These are phyloP conservation scores for Ophiostoma tasmaniense DNA, from an alignment of 2,329 filamentous ascomycete species.

Conservation along the genomic window DNA sequence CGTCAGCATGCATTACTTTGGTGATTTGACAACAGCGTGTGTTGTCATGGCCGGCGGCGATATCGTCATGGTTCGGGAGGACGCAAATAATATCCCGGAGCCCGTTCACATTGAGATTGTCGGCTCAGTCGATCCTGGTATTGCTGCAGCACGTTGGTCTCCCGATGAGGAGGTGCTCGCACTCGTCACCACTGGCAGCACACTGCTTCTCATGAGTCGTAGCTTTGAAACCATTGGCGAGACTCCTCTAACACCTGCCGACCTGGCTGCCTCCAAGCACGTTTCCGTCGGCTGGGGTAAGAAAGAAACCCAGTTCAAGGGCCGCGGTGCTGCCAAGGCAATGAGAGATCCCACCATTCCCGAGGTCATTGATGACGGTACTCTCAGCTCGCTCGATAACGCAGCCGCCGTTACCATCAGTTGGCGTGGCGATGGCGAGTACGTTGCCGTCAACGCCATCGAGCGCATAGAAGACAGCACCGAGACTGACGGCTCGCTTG, in stretches of 20 bases:
- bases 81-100: conserved; percentile 38
- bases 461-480: conserved; percentile 33
- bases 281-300: conserved; percentile 98
- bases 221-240: conserved; percentile 79
- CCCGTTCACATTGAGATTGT: conserved; percentile 88
- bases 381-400: conserved; percentile 67
- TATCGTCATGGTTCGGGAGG: conserved; percentile 75
- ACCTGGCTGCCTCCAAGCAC: conserved; percentile 81
- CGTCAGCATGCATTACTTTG: conserved; percentile 74
- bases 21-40: conserved; percentile 68
- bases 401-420: conserved; percentile 58
- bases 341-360: conserved; percentile 90
- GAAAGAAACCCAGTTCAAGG: conserved; percentile 95
- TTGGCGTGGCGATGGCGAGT: conserved; percentile 92
- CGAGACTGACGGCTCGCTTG: conserved; percentile 20
- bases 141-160: conserved; percentile 84
- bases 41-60: conserved; percentile 84
- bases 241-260: conserved; percentile 61
- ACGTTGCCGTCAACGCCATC: conserved; percentile 77
- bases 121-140: conserved; percentile 86
- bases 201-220: conserved; percentile 85
- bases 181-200: conserved; percentile 64
- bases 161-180: conserved; percentile 87
- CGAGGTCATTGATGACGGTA: conserved; percentile 79
- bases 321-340: conserved; percentile 77